These are phyloP conservation scores for Vitellaria paradoxa DNA, from an alignment of 179 eudicot species.

Conservation along the genomic window DNA sequence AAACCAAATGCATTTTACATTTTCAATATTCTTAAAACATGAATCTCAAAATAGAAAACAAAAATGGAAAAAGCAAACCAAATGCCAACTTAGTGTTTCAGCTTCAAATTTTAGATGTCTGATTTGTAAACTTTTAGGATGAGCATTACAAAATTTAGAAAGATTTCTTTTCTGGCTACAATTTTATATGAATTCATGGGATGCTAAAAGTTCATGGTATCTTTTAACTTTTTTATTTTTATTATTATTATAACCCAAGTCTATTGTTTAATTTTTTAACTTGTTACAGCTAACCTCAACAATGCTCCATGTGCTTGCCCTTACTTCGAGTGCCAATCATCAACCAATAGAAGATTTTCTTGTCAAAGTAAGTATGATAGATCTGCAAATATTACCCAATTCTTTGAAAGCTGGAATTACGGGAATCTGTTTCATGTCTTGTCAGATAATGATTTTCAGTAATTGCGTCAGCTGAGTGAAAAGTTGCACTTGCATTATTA, in stretches of 20 bases:
- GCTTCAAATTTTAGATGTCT: neutral
- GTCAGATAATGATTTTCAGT: neutral
- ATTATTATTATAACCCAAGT: neutral
- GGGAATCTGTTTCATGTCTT: neutral
- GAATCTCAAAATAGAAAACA: too few relatives aligned
- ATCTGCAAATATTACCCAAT: neutral
- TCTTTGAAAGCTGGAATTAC: neutral
- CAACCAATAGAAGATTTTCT: constrained; percentile 60
- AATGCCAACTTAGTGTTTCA: neutral
- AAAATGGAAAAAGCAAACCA: too few relatives aligned
- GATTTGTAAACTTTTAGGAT: neutral
- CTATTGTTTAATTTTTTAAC: neutral
- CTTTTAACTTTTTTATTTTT: neutral
- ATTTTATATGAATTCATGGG: neutral
- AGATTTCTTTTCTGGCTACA: neutral
- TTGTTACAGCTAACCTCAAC: constrained; percentile 79
- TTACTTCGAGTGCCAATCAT: constrained; percentile 54
- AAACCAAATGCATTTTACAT: too few relatives aligned
- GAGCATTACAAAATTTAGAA: neutral
- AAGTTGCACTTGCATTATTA: neutral
- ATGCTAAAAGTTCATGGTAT: neutral
- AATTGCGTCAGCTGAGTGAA: neutral
- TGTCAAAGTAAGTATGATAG: constrained; percentile 50
- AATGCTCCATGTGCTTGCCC: constrained; percentile 80
- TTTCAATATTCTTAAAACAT: too few relatives aligned